Evolutionary conservation across 331 rosid species (phyloP), one percentile per base, ranked within the genome.

Genomic region (Acacia pycnantha): DNA sequence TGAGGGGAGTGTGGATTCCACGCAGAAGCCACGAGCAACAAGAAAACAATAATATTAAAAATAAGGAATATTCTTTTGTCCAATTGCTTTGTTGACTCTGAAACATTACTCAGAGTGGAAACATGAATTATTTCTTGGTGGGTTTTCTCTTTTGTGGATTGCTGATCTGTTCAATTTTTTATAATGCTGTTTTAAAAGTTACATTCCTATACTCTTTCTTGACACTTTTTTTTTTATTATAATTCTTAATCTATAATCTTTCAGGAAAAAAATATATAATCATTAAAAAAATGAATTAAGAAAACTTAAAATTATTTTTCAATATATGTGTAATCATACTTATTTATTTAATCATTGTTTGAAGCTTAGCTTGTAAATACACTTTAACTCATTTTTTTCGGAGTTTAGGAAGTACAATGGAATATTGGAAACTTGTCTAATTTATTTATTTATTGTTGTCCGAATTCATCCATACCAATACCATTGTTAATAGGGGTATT

Each of bases 1-100:
- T 47, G 18, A 58, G 4, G 54, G 74, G 81, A 77, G 83, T 81
- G 50, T 81, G 85, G 59, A 73, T 65, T 73, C 83, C 83, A 67
- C 84, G 54, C 67, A 81, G 71, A 84, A 84, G 75, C 75, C 87
- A 75, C 84, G 70, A 5, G 76, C 79, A 73, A 70, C n/a, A 19
- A 22, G 24, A 11, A 12, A 11, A 47, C 24, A 26, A 10, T 19
- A 19, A 21, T 54, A 72, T 29, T 14, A 31, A 54, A 37, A 53
- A 4, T 24, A 67, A 11, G 15, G 73, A 29, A 73, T 54, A 35
- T 66, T 53, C 46, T 53, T 53, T 35, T 1, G 11, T n/a, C 53
- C 46, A 44, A 75, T 79, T 43, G 19, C n/a, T 31, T 54, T 43
- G n/a, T 8, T 31, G 35, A 53, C 75, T 53, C 14, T 68, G 66